Conservation (phyloP, 139 green algal species). For the Auxenochlorella pyrenoidosa region DNA sequence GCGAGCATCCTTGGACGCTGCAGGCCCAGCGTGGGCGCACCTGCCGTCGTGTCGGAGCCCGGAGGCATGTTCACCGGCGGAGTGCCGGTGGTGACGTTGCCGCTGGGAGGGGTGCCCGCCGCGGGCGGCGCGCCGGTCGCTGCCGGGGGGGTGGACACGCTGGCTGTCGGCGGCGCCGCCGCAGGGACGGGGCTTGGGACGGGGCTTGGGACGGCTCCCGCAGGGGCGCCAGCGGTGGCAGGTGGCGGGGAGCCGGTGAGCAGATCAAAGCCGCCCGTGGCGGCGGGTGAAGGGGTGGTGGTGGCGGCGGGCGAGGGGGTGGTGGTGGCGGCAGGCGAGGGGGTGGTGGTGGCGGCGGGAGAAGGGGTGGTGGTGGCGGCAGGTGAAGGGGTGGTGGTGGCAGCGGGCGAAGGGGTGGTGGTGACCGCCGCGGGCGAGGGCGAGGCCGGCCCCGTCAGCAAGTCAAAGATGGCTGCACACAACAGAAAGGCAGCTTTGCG, state of each 20-base stretch:
- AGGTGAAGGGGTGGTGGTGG: background rate
- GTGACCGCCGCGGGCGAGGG: background rate
- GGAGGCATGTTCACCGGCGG: background rate
- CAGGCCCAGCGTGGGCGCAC: background rate
- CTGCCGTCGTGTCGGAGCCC: background rate
- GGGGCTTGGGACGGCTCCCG: background rate
- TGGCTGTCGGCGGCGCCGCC: background rate
- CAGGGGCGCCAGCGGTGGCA: background rate
- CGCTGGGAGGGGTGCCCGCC: background rate
- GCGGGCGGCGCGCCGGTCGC: background rate
- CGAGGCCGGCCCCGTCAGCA: background rate
- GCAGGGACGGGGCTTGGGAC: background rate
- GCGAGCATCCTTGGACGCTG: background rate
- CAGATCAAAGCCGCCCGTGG: too few species aligned
- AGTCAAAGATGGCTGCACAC: background rate
- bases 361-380: background rate
- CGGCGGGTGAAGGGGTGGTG: background rate
- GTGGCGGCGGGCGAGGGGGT: background rate
- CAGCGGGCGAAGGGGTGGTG: background rate
- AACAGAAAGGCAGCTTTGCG: background rate
- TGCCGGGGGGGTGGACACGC: background rate
- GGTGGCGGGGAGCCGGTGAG: background rate
- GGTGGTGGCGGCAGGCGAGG: background rate
- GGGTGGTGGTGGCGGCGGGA: background rate
- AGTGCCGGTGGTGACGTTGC: background rate